Percentiles rank a stretch among this genome's conserved stretches.
Conservation (phyloP, 192 early-diverging fungal genomes). For the Backusella westeae region DNA sequence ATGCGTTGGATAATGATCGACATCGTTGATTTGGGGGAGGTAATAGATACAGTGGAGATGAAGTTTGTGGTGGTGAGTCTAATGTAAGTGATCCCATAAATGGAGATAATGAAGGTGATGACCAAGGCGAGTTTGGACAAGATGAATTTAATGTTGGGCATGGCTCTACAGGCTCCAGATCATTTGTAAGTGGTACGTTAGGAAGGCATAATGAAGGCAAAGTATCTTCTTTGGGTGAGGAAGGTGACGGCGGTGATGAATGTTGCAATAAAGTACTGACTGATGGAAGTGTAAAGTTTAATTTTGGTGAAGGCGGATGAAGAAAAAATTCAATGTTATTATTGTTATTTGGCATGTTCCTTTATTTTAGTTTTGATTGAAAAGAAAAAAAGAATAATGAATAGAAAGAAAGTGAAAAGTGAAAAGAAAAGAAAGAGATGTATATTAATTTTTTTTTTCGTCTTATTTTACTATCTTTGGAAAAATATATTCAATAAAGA, state of each 20-base stretch:
- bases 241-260: background rate
- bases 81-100: slow-evolving; percentile 4
- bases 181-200: background rate
- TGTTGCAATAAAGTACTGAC: slow-evolving; percentile 14
- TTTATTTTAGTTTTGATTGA: background rate
- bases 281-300: slow-evolving; percentile 10
- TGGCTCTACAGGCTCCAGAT: slow-evolving; percentile 9
- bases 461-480: slow-evolving; percentile 21
- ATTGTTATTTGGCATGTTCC: slow-evolving; percentile 10
- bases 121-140: slow-evolving; percentile 2
- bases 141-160: slow-evolving; percentile 11
- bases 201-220: slow-evolving; percentile 18
- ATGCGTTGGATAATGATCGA: slow-evolving; percentile 21
- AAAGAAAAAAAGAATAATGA: background rate
- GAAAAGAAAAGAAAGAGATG: slow-evolving; percentile 6
- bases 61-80: background rate
- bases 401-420: background rate
- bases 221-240: background rate
- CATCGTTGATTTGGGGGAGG: slow-evolving; percentile 8
- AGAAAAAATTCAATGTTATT: slow-evolving; percentile 27
- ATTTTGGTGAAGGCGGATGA: slow-evolving; percentile 26
- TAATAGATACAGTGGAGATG: slow-evolving; percentile 1
- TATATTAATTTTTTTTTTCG: slow-evolving; percentile 17
- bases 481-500: slow-evolving; percentile 21
- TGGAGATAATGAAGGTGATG: slow-evolving; percentile 19